These are phyloP conservation scores for Bondarzewia mesenterica DNA, from an alignment of 1,284 basidiomycete genomes.

Conservation along the genomic window DNA sequence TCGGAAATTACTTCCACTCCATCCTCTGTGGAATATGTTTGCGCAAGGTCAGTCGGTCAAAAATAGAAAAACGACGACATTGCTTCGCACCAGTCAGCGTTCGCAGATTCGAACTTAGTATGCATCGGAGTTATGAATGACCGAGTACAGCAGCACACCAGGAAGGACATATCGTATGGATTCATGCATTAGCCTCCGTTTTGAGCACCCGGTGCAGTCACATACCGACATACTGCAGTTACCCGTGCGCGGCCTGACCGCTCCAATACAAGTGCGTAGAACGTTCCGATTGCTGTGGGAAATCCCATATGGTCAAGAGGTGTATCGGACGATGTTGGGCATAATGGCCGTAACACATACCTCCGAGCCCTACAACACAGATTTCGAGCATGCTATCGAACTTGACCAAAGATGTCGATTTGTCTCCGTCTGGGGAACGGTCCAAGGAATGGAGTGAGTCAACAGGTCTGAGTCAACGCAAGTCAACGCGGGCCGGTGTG, in stretches of 20 bases:
- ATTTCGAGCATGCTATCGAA: slow-evolving; percentile 12
- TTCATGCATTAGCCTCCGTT: slow-evolving; percentile 1
- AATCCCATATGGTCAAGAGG: no score
- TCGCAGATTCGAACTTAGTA: neutral
- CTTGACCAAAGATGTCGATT: no score
- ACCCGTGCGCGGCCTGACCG: slow-evolving; percentile 14
- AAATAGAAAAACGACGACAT: no score
- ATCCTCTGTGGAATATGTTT: slow-evolving; percentile 17
- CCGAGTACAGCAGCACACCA: neutral
- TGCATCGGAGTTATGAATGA: neutral
- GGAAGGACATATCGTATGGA: slow-evolving; percentile 17
- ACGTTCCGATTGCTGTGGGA: slow-evolving; percentile 13
- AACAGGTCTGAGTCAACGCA: no score
- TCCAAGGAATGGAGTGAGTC: no score
- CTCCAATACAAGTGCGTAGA: slow-evolving; percentile 16
- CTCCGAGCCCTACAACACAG: slow-evolving; percentile 17
- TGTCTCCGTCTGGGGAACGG: no score
- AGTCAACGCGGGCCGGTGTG: no score
- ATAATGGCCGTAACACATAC: no score
- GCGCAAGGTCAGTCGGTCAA: no score
- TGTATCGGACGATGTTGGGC: no score
- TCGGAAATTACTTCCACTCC: slow-evolving; percentile 26
- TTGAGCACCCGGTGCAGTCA: neutral
- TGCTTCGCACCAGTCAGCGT: neutral
- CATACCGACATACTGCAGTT: slow-evolving; percentile 18